These are phyloP conservation scores for Mucor circinelloides DNA, from an alignment of 371 early-diverging fungal genomes.

Conservation along the genomic window DNA sequence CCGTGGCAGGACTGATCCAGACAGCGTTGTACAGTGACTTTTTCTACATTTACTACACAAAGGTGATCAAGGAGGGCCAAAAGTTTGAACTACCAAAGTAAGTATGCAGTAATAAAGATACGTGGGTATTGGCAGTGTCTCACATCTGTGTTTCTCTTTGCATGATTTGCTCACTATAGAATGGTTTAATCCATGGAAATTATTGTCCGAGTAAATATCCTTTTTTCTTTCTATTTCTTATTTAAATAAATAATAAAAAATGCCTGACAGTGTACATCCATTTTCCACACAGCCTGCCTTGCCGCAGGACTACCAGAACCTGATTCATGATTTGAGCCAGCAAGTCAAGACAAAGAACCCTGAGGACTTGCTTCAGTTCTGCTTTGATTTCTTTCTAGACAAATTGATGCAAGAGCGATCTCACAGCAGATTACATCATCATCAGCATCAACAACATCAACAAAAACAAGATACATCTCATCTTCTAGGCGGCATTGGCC, in stretches of 20 bases:
- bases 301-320: conserved; percentile 21
- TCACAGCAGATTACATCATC: conserved; percentile 2
- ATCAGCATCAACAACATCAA: neutral
- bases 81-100: conserved; percentile 73
- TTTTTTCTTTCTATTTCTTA: conserved; percentile 7
- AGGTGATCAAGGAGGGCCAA: conserved; percentile 82
- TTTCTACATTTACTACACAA: conserved; percentile 93
- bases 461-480: neutral
- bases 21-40: conserved; percentile 98
- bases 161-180: neutral
- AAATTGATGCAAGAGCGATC: conserved; percentile 66
- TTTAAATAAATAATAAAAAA: neutral
- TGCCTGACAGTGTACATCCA: conserved; percentile 2
- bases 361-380: conserved; percentile 83
- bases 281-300: neutral
- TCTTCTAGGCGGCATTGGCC: neutral
- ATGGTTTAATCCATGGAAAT: conserved; percentile 5
- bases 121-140: neutral
- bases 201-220: conserved; percentile 1
- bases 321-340: conserved; percentile 31
- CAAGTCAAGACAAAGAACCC: conserved; percentile 38
- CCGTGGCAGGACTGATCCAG: conserved; percentile 92
- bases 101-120: neutral
- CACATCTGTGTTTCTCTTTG: neutral
- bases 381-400: conserved; percentile 79